Evolutionary conservation across 106 monocot species (phyloP).

Genomic region (Chionographis japonica): DNA sequence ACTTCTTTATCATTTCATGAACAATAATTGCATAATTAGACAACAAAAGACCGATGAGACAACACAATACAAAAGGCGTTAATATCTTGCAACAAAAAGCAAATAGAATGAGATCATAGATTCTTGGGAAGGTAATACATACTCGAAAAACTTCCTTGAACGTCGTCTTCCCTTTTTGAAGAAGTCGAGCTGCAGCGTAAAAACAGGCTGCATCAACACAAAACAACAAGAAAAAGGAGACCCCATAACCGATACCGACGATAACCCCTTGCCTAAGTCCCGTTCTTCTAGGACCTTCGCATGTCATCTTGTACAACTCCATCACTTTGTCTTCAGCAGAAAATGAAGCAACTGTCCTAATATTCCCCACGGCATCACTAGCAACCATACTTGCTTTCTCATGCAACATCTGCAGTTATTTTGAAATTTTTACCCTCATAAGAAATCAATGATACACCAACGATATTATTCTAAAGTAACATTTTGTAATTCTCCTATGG

Average conservation of each 20-base stretch:
- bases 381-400: conserved; percentile 7
- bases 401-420: conserved; percentile 2
- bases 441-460: neutral
- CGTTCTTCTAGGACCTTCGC: conserved; percentile 8
- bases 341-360: conserved; percentile 6
- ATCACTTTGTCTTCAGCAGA: conserved; percentile 2
- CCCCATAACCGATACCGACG: conserved; percentile 27
- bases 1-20: neutral
- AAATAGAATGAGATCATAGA: too few relatives aligned
- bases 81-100: too few relatives aligned
- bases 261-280: conserved; percentile 23
- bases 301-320: conserved; percentile 1
- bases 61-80: too few relatives aligned
- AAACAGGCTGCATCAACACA: conserved; percentile 20
- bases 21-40: too few relatives aligned
- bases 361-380: conserved; percentile 1
- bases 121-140: neutral
- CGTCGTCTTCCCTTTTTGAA: conserved; percentile 28
- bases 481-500: too few relatives aligned
- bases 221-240: conserved; percentile 24
- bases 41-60: too few relatives aligned
- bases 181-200: conserved; percentile 20
- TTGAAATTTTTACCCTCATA: neutral
- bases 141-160: conserved; percentile 17
- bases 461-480: too few relatives aligned